A percentile compares a stretch with the other conserved stretches of the same genome.
phyloP scores from a whole-genome alignment of 495 filamentous ascomycete genomes.

The Tuber aestivum region DNA sequence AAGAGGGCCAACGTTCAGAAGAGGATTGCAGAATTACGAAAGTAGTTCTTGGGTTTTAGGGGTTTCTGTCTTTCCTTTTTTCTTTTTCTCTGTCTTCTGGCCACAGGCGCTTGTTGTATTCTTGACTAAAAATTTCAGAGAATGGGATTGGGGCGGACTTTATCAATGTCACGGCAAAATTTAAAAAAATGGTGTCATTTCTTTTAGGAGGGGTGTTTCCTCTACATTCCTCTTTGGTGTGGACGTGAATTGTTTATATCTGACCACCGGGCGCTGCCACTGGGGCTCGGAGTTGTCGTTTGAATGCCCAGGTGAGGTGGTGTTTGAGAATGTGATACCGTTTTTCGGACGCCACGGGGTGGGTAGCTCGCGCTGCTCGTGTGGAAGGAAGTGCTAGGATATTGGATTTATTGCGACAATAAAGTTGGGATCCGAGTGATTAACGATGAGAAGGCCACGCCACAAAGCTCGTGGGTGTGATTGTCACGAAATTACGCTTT shows the following conservation, averaged over 20 bases:
- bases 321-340: background rate
- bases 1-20: slow-evolving; percentile 71
- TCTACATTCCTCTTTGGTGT: background rate
- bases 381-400: too few relatives aligned
- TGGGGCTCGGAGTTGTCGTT: background rate
- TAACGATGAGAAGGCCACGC: background rate
- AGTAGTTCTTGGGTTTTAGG: slow-evolving; percentile 22
- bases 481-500: background rate
- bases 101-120: background rate
- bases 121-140: background rate
- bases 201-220: background rate
- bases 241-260: background rate
- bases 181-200: background rate
- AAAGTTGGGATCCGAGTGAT: background rate
- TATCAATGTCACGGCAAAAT: background rate
- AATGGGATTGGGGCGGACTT: background rate
- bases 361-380: too few relatives aligned
- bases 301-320: background rate
- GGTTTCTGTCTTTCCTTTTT: background rate
- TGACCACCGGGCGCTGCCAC: background rate
- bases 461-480: background rate
- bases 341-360: too few relatives aligned
- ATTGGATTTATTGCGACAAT: background rate
- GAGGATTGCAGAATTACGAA: slow-evolving; percentile 73
- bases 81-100: slow-evolving; percentile 14